phyloP scores from a whole-genome alignment of 75 land plant species.

The Chamaecyparis obtusa region DNA sequence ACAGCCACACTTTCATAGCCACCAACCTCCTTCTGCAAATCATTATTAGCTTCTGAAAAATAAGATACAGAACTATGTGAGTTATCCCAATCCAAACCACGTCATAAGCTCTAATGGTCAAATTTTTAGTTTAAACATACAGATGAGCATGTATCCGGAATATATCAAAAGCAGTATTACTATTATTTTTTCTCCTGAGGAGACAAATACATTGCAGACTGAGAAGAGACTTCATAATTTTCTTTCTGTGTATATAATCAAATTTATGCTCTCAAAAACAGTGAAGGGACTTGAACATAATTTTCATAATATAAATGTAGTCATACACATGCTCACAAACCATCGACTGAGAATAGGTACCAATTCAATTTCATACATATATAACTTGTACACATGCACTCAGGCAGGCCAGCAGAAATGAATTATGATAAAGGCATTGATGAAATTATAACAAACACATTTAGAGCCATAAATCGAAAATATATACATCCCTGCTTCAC shows the following conservation, averaged over 20 bases:
- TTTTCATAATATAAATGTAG: background rate
- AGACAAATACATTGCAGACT: background rate
- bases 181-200: background rate
- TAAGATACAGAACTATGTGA: background rate
- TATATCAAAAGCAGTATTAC: background rate
- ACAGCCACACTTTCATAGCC: conserved; percentile 82
- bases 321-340: background rate
- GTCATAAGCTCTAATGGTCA: background rate
- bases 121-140: background rate
- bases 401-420: background rate
- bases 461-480: background rate
- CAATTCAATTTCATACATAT: background rate
- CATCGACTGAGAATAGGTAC: background rate
- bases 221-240: background rate
- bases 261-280: background rate
- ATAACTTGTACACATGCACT: background rate
- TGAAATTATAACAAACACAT: background rate
- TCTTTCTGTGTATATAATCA: background rate
- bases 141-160: background rate
- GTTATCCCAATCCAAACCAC: background rate
- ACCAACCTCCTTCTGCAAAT: conserved; percentile 76
- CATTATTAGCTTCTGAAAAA: conserved; percentile 78
- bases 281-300: too few relatives aligned
- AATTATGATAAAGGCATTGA: background rate
- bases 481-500: background rate